phyloP scores from a whole-genome alignment of 2,329 filamentous ascomycete species.

The Cadophora gregata region DNA sequence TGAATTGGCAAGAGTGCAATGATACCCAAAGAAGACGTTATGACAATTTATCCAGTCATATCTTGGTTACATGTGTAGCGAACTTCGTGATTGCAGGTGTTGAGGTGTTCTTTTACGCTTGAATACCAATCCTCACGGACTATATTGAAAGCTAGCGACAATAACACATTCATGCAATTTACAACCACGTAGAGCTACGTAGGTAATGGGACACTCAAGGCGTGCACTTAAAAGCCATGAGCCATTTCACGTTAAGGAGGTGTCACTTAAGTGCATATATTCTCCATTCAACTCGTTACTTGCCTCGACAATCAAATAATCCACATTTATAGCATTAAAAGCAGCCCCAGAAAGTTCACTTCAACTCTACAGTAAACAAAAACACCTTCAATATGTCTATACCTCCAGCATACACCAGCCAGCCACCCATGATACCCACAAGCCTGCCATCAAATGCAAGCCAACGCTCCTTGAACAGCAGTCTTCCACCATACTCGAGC shows the following conservation, averaged over 20 bases:
- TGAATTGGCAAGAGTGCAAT: no score
- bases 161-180: no score
- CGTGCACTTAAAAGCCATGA: background rate
- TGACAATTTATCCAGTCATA: no score
- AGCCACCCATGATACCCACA: background rate
- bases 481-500: background rate
- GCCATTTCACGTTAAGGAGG: background rate
- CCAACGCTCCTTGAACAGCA: background rate
- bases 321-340: background rate
- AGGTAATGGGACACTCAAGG: background rate
- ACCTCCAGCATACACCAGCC: conserved; percentile 2
- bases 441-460: background rate
- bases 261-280: background rate
- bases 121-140: no score
- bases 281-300: background rate
- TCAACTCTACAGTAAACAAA: background rate
- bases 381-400: background rate
- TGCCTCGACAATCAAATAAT: no score
- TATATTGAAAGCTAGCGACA: no score
- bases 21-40: no score
- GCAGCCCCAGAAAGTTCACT: background rate
- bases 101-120: no score
- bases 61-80: no score
- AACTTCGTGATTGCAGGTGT: no score
- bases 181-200: background rate